Base-by-base conservation (phyloP, 805 yeast species). In the Saccharomycopsis babjevae region DNA sequence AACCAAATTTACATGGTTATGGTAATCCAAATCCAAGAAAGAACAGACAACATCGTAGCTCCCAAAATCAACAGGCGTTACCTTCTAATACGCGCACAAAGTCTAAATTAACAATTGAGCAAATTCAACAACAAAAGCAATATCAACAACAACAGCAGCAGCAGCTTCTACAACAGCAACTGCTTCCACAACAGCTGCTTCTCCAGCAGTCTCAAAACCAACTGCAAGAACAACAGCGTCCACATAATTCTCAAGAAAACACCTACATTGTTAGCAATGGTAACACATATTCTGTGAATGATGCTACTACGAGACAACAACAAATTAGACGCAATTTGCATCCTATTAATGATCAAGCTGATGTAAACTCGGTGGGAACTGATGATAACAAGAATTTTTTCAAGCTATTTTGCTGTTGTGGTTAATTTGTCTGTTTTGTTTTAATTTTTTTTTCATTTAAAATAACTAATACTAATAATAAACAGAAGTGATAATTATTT, bases 1-100 rank as follows among this genome's bases (percentile, higher is more conserved):
- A 89, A 69, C 89, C 89, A 55, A 88, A 88, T 72, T 73, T 88
- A 65, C 90, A 88, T 70, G 96, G 96, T 4, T 88, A 88, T 70
- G 94, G 94, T 32, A 83, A 84, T 70, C 87, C 88, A 58, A 82
- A 77, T 63, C 86, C 86, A 46, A 72, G 72, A 61, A 67, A 69
- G 56, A 68, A 66, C 62, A 69, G 64, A 57, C 67, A 63, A 39
- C 59, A 62, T 60, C 68, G 70, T 57, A 71, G 67, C 62, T 66
- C 69, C 15, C 63, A 68, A 67, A 68, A 61, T 62, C 68, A 62
- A 66, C 68, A 66, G 68, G 68, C 56, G 54, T 67, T 58, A 68
- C 61, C 62, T 18, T 70, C 68, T 1, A 39, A 50, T 38, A 52
- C 34, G 6, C 57, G 61, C 39, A 55, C 61, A 16, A 59, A 56